Evolutionary conservation across 164 flowering plant genomes (phyloP).

Genomic region (Chimonanthus salicifolius): DNA sequence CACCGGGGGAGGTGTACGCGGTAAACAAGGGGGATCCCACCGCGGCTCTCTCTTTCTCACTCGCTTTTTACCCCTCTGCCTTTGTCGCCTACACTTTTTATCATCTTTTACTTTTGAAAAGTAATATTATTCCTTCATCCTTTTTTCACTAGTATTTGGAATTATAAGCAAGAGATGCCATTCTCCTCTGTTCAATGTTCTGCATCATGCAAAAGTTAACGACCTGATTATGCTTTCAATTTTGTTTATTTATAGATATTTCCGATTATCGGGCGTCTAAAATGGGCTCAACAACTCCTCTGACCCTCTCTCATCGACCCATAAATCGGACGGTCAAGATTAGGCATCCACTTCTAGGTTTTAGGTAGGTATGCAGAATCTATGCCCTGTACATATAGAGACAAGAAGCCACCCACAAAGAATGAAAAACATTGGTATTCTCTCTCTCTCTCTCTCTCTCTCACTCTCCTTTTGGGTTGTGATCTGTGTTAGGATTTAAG

Average conservation of each 20-base stretch:
- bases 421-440: too few relatives aligned
- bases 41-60: not conserved
- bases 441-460: too few relatives aligned
- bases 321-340: not conserved
- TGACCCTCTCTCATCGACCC: slow-evolving; percentile 28
- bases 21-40: slow-evolving; percentile 4
- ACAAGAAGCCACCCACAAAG: not conserved
- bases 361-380: not conserved
- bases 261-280: slow-evolving; percentile 31
- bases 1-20: not conserved
- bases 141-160: too few relatives aligned
- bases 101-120: too few relatives aligned
- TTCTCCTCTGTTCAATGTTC: too few relatives aligned
- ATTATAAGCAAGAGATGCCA: too few relatives aligned
- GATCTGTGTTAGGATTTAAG: not conserved
- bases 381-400: not conserved
- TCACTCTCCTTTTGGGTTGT: not conserved
- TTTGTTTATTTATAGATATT: slow-evolving; percentile 1
- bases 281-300: slow-evolving; percentile 59
- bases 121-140: too few relatives aligned
- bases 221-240: not conserved
- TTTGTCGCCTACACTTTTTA: too few relatives aligned
- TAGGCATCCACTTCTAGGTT: not conserved
- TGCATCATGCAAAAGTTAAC: not conserved
- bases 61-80: too few relatives aligned